Percentiles rank a stretch among this genome's conserved stretches.
phyloP scores from a whole-genome alignment of 1,284 basidiomycete genomes.

The Phylloboletellus chloephorus region DNA sequence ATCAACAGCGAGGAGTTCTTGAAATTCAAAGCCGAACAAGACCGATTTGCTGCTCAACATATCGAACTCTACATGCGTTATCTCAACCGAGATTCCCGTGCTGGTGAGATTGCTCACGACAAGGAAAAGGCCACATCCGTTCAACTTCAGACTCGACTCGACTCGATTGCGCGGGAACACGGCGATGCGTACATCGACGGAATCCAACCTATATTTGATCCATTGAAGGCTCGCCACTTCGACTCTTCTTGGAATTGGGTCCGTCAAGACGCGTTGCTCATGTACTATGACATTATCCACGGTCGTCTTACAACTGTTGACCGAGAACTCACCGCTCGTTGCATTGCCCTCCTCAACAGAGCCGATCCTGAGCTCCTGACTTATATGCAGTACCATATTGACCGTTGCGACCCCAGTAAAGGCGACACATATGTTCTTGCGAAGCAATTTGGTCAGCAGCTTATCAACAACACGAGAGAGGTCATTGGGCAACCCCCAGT shows the following conservation, averaged over 20 bases:
- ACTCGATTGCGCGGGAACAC: conserved; percentile 84
- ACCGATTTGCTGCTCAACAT: conserved; percentile 89
- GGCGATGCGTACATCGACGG: conserved; percentile 93
- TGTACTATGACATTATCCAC: conserved; percentile 98
- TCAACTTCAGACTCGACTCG: conserved; percentile 80
- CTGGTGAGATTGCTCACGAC: conserved; percentile 86
- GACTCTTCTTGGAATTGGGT: conserved; percentile 99
- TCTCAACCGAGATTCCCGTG: conserved; percentile 87
- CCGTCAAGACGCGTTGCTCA: conserved; percentile 88
- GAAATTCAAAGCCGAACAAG: conserved; percentile 92
- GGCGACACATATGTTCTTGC: conserved; percentile 92
- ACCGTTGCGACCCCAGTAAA: conserved; percentile 74
- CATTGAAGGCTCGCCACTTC: conserved; percentile 94
- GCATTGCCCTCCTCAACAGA: conserved; percentile 96
- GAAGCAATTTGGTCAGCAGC: conserved; percentile 94
- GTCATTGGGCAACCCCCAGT: conserved; percentile 78
- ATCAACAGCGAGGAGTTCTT: conserved; percentile 99
- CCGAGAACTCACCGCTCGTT: conserved; percentile 93
- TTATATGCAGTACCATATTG: conserved; percentile 96
- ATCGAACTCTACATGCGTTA: conserved; percentile 96
- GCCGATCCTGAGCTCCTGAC: conserved; percentile 85
- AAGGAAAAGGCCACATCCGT: conserved; percentile 72
- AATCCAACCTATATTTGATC: conserved; percentile 90
- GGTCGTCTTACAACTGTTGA: conserved; percentile 91
- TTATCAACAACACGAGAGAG: conserved; percentile 91